These are phyloP conservation scores for Macrophomina tecta DNA, from an alignment of 2,329 filamentous ascomycete genomes.

Conservation along the genomic window DNA sequence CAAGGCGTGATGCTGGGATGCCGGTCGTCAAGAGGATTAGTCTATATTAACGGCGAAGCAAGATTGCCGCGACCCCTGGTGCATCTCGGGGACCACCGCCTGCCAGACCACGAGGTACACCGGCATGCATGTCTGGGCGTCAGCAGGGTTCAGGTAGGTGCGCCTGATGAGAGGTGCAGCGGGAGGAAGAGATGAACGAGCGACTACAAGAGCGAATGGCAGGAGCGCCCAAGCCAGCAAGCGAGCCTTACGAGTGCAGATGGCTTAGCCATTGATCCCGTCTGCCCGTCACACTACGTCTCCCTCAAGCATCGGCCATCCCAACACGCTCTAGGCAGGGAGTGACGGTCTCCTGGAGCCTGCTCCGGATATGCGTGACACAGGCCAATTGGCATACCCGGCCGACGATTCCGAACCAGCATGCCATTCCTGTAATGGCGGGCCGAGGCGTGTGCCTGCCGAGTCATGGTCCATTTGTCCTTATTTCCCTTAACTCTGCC, in stretches of 20 bases:
- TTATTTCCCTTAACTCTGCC: background rate
- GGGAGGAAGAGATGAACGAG: background rate
- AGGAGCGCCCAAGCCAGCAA: background rate
- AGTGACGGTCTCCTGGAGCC: constrained; percentile 7
- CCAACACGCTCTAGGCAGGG: constrained; percentile 3
- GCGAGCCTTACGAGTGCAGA: constrained; percentile 20
- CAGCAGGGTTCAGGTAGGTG: constrained; percentile 12
- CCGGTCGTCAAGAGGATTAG: constrained; percentile 1
- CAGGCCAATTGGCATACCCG: constrained; percentile 14
- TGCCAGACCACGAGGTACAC: background rate
- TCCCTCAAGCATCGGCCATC: constrained; percentile 18
- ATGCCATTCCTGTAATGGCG: constrained; percentile 12
- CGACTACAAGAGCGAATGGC: background rate
- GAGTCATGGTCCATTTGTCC: constrained; percentile 17
- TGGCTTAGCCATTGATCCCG: background rate
- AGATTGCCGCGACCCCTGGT: constrained; percentile 17
- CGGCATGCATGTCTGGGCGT: background rate
- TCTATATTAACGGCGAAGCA: constrained; percentile 19
- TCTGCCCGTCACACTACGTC: constrained; percentile 4
- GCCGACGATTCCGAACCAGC: constrained; percentile 8
- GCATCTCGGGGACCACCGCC: constrained; percentile 22
- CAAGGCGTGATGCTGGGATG: background rate
- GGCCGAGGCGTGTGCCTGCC: constrained; percentile 24
- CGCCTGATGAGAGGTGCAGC: constrained; percentile 6
- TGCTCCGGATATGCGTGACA: constrained; percentile 1